Evolutionary conservation across 2,329 filamentous ascomycete species (phyloP).

Genomic region (Sordariomycetes sp.): DNA sequence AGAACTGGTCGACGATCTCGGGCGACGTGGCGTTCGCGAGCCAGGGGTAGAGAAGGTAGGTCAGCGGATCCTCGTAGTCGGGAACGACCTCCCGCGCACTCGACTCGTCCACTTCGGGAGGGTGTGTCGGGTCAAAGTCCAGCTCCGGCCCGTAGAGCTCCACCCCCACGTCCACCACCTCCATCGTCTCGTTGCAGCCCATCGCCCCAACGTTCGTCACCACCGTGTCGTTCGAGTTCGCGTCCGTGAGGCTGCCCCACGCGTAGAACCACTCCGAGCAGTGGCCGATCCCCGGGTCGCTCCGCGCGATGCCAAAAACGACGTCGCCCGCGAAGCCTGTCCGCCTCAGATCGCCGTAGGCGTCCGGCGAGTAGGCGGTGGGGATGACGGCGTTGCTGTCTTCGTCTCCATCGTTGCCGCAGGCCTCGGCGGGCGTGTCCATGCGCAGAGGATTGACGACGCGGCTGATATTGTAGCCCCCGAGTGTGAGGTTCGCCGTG

Average conservation of each 20-base stretch:
- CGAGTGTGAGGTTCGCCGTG: constrained; percentile 12
- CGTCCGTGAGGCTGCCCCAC: constrained; percentile 19
- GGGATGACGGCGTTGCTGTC: constrained; percentile 11
- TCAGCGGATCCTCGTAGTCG: constrained; percentile 10
- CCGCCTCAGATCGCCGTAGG: not conserved
- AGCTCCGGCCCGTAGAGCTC: constrained; percentile 13
- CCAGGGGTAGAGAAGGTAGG: constrained; percentile 15
- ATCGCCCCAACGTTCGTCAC: constrained; percentile 20
- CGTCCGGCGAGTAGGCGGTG: constrained; percentile 1
- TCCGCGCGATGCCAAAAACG: not conserved
- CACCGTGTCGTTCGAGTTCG: constrained; percentile 12
- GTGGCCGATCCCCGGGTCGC: constrained; percentile 8
- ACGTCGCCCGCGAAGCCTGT: not conserved
- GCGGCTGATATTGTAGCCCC: constrained; percentile 6
- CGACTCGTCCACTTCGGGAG: constrained; percentile 15
- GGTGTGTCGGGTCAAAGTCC: constrained; percentile 15
- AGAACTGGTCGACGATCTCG: constrained; percentile 22
- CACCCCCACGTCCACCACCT: constrained; percentile 16
- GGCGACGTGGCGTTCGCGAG: constrained; percentile 15
- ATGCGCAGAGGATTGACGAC: constrained; percentile 12
- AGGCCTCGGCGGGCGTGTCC: constrained; percentile 11
- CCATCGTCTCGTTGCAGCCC: constrained; percentile 25
- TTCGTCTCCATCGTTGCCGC: constrained; percentile 4
- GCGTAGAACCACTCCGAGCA: constrained; percentile 21
- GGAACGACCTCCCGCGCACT: constrained; percentile 9